Percentiles rank a stretch among this genome's conserved stretches.
Conservation (phyloP, 331 rosid species). For the Stylosanthes scabra region DNA sequence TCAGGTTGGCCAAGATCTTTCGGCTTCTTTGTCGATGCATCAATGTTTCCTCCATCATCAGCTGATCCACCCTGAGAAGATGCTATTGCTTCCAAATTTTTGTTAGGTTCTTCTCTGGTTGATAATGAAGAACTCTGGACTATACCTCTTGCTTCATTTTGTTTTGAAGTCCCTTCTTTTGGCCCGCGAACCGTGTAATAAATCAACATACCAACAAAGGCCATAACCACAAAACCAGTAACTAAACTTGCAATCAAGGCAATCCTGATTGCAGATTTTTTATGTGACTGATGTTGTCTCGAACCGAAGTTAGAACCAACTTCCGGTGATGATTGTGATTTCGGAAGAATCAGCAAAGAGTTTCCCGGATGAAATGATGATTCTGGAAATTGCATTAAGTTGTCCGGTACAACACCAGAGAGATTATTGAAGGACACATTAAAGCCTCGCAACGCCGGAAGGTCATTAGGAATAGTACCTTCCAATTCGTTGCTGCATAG, state of each 20-base stretch:
- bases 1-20: conserved; percentile 44
- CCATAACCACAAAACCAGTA: conserved; percentile 54
- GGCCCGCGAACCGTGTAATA: conserved; percentile 49
- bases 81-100: conserved; percentile 51
- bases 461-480: conserved; percentile 66
- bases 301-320: conserved; percentile 41
- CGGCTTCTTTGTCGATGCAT: conserved; percentile 44
- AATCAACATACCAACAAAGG: conserved; percentile 45
- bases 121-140: conserved; percentile 45
- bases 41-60: conserved; percentile 34
- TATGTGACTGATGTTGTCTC: conserved; percentile 41
- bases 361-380: conserved; percentile 89
- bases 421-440: conserved; percentile 76
- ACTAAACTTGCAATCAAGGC: conserved; percentile 64
- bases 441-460: conserved; percentile 66
- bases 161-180: conserved; percentile 41
- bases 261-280: conserved; percentile 57
- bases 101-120: conserved; percentile 43
- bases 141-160: conserved; percentile 44
- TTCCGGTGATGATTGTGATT: conserved; percentile 49
- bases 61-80: conserved; percentile 42
- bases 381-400: conserved; percentile 65
- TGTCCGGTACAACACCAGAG: conserved; percentile 68
- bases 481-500: conserved; percentile 65
- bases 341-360: conserved; percentile 57